Percentiles rank a stretch among this genome's conserved stretches.
Evolutionary conservation across 1,284 basidiomycete species (phyloP).

Genomic region (Ganoderma multipileum): DNA sequence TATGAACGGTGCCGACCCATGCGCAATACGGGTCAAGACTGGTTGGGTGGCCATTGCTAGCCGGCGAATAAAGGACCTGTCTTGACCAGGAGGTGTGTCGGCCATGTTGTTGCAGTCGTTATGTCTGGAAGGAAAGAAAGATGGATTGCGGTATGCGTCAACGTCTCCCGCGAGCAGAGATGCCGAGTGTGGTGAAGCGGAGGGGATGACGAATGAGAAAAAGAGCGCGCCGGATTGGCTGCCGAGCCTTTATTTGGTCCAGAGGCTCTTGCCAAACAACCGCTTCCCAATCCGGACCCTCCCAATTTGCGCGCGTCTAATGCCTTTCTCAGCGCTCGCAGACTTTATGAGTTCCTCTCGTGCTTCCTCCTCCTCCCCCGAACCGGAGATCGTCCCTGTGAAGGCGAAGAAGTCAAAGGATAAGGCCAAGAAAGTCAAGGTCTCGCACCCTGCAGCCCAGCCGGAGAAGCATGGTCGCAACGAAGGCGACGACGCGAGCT

Average conservation of each 20-base stretch:
- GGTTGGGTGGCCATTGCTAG: constrained; percentile 26
- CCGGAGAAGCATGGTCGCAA: constrained; percentile 42
- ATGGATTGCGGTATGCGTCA: neutral
- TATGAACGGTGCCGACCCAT: constrained; percentile 68
- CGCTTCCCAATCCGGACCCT: constrained; percentile 21
- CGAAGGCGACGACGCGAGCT: constrained; percentile 58
- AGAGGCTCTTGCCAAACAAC: constrained; percentile 31
- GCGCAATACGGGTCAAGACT: constrained; percentile 53
- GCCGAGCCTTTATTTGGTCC: constrained; percentile 27
- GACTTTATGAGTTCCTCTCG: constrained; percentile 30
- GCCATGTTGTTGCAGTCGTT: constrained; percentile 14
- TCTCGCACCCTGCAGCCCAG: constrained; percentile 22
- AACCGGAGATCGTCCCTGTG: constrained; percentile 24
- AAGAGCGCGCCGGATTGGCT: neutral
- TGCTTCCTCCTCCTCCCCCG: constrained; percentile 36
- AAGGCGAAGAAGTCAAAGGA: constrained; percentile 29
- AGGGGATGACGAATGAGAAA: neutral
- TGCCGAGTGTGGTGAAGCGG: neutral
- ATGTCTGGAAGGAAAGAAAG: neutral
- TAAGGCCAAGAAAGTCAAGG: constrained; percentile 26
- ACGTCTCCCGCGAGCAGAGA: neutral
- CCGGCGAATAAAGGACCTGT: constrained; percentile 25
- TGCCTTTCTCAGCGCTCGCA: neutral
- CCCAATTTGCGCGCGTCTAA: constrained; percentile 16
- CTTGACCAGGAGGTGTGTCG: constrained; percentile 1